Base-by-base conservation (phyloP, 495 filamentous ascomycete species). In the Neurospora pannonica region DNA sequence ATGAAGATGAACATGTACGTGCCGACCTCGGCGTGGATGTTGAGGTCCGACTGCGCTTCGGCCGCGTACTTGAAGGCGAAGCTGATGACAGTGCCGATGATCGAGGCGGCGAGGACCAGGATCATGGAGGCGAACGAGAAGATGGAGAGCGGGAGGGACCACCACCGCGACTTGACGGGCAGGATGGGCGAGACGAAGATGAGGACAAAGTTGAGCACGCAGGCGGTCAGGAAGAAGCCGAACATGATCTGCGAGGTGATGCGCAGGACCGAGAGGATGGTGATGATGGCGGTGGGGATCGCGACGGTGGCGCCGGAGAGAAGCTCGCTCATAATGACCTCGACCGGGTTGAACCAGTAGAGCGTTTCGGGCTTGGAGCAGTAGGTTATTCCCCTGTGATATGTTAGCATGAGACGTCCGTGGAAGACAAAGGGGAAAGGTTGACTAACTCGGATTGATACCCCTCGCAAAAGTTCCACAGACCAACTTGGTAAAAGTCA, bases 231-330 rank as follows among this genome's bases (percentile, higher is more conserved):
- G 85, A 96, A 97, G 81, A 95, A 90, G 71, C 88, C 94, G 80
- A 97, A 97, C 94, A 98, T 97, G 86, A 92, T 90, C 76, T 95
- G 89, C 5, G 90, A 94, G n/a, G 91, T 92, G n/a, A 89, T 84
- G 48, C 88, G 88, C 77, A 96, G 89, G 71, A 97, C 88, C 43
- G 87, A 83, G 28, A 98, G 88, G 72, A 93, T 92, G 73, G 89
- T 84, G 78, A 87, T 86, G 74, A 97, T 87, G 60, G 92, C 83
- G 17, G 87, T 85, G 2, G 95, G 94, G 4, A 98, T 87, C 5
- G 91, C 92, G 82, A 97, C 93, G 38, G 91, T 92, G 6, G 95
- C 94, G 34, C 95, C 94, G 5, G 92, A 81, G 6, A 97, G 83
- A 28, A 98, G 87, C 81, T 97, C 92, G 74, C 84, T 87, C 70